Evolutionary conservation across 1,284 basidiomycete genomes (phyloP), one percentile per base, ranked within the genome.

Genomic region (Cryptococcus amylolentus): DNA sequence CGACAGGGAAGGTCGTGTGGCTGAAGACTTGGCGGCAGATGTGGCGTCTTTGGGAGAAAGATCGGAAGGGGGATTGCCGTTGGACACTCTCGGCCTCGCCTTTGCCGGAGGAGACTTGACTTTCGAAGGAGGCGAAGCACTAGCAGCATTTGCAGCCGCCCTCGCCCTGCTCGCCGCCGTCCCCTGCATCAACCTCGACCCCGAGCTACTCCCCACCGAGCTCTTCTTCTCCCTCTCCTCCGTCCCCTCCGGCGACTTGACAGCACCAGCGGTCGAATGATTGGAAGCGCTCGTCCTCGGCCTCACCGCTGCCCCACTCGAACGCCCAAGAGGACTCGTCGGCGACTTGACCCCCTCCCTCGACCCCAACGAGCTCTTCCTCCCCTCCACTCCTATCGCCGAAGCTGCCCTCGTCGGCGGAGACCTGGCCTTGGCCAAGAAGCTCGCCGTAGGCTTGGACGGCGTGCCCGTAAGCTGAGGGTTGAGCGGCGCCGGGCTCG

Each of bases 381-480:
- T 27, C 6, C 14, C 13, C 49, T 51, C 27, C 23, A 12, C 38
- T 9, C 37, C 49, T 16, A 38, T 18, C 40, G 31, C 37, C 20
- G 31, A 14, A 38, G 49, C 9, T n/a, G 47, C n/a, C 38, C 18
- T 5, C 44, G 52, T 5, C 5, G 42, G 20, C 9, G 54, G 38
- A 44, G 51, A 39, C 5, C 10, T 27, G 14, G 64, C 48, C 54
- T 71, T 70, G 12, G 69, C 69, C 9, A 71, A 54, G 27, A 41
- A 64, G 9, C 66, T 68, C 2, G 69, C 69, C 38, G 69, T 71
- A 10, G 66, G 69, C 53, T 68, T 69, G 5, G 56, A 60, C 0
- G 67, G 69, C 10, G 69, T 69, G 2, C 69, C 69, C 3, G 68
- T 71, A 5, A 69, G 41, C 10, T 69, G 69, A 5, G 69, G 65